Percentiles rank a stretch among this genome's conserved stretches.
These are phyloP conservation scores for Gossypium arboreum DNA, from an alignment of 345 rosid genomes.

Conservation along the genomic window DNA sequence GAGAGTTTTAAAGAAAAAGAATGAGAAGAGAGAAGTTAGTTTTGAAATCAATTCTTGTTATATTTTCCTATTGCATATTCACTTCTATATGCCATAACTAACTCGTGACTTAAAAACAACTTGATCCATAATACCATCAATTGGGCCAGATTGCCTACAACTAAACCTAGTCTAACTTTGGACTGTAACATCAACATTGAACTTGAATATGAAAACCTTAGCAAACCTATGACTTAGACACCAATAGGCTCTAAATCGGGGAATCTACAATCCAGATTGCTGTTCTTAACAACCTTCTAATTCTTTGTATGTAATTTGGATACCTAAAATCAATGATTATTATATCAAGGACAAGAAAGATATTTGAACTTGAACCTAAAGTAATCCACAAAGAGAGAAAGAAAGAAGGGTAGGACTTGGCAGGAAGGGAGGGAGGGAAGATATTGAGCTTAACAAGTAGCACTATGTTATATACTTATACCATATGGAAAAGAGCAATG, in stretches of 20 bases:
- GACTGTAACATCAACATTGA: background rate
- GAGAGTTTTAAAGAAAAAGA: no score
- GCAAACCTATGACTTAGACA: background rate
- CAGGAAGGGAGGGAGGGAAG: background rate
- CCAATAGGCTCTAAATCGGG: background rate
- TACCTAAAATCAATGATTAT: background rate
- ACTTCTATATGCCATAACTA: no score
- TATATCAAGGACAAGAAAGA: background rate
- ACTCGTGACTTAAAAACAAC: no score
- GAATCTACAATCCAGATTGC: background rate
- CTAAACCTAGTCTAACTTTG: no score
- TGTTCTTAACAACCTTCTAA: background rate
- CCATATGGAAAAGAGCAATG: background rate
- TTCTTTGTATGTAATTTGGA: background rate
- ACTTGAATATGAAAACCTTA: background rate
- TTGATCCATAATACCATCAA: no score
- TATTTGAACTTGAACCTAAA: background rate
- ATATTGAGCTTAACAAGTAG: background rate
- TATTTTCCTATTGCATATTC: no score
- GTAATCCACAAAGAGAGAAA: background rate
- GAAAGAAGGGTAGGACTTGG: no score
- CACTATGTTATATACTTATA: background rate
- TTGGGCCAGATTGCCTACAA: no score
- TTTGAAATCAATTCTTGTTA: no score
- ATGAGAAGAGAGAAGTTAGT: no score